A percentile compares a stretch with the other conserved stretches of the same genome.
Evolutionary conservation across 306 rosid genomes (phyloP).

Genomic region (Canavalia gladiata): DNA sequence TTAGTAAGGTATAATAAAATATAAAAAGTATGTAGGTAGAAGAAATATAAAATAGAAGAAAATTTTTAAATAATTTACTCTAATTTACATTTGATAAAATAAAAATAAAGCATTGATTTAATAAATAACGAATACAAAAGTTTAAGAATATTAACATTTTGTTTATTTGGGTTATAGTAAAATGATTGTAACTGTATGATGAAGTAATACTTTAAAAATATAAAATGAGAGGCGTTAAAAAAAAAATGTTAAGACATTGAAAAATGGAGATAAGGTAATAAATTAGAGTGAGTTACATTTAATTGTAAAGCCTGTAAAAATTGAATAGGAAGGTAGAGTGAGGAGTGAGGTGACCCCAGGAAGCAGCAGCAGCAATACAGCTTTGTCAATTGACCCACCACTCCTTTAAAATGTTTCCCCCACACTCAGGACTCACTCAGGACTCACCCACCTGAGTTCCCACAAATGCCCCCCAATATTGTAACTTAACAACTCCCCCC

Average conservation of each 20-base stretch:
- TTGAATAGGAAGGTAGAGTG: background rate
- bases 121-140: background rate
- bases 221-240: background rate
- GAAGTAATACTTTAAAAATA: background rate
- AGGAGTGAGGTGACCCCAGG: slow-evolving; percentile 37
- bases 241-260: background rate
- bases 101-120: background rate
- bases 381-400: slow-evolving; percentile 50
- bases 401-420: slow-evolving; percentile 54
- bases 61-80: no score
- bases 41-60: no score
- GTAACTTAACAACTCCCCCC: background rate
- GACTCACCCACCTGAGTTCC: slow-evolving; percentile 56
- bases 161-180: no score
- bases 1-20: no score
- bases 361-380: slow-evolving; percentile 5
- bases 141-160: background rate
- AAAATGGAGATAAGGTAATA: background rate
- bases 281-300: slow-evolving; percentile 22
- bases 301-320: slow-evolving; percentile 24
- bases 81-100: background rate
- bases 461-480: slow-evolving; percentile 55
- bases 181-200: background rate
- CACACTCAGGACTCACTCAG: slow-evolving; percentile 15
- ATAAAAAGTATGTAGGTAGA: no score